phyloP scores from a whole-genome alignment of 202 grass and related monocot genomes.

The Elaeis oleifera region DNA sequence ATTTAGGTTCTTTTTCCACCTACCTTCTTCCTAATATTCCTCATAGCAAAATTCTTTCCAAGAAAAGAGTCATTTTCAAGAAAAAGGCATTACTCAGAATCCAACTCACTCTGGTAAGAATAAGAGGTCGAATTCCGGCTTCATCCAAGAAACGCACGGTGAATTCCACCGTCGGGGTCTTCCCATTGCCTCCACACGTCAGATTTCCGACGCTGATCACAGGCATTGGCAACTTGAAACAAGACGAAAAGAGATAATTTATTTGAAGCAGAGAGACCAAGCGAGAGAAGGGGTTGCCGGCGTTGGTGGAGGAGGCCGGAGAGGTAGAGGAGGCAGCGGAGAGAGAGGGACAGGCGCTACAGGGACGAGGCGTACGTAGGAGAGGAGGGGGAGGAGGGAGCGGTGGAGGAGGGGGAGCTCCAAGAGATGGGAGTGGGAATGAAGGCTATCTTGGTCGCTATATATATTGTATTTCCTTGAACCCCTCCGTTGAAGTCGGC shows the following conservation, averaged over 20 bases:
- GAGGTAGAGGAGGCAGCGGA: conserved; percentile 18
- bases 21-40: too few relatives aligned
- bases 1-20: too few relatives aligned
- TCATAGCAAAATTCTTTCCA: too few relatives aligned
- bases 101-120: conserved; percentile 49
- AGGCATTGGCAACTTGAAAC: conserved; percentile 35
- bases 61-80: too few relatives aligned
- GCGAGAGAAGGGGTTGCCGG: conserved; percentile 5
- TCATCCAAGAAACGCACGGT: conserved; percentile 34
- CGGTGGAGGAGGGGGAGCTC: conserved; percentile 46
- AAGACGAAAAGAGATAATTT: neutral
- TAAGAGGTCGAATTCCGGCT: conserved; percentile 33
- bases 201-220: conserved; percentile 71
- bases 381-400: conserved; percentile 43
- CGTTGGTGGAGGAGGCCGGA: conserved; percentile 27
- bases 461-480: conserved; percentile 17
- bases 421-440: conserved; percentile 38
- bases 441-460: conserved; percentile 32
- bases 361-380: conserved; percentile 41
- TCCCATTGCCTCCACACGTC: conserved; percentile 72
- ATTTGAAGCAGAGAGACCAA: neutral
- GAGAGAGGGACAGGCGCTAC: conserved; percentile 27
- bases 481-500: conserved; percentile 23
- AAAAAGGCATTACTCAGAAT: too few relatives aligned
- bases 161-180: conserved; percentile 75